Percentiles rank a stretch among this genome's conserved stretches.
These are phyloP conservation scores for Eucalyptus victrix DNA, from an alignment of 345 rosid species.

Conservation along the genomic window DNA sequence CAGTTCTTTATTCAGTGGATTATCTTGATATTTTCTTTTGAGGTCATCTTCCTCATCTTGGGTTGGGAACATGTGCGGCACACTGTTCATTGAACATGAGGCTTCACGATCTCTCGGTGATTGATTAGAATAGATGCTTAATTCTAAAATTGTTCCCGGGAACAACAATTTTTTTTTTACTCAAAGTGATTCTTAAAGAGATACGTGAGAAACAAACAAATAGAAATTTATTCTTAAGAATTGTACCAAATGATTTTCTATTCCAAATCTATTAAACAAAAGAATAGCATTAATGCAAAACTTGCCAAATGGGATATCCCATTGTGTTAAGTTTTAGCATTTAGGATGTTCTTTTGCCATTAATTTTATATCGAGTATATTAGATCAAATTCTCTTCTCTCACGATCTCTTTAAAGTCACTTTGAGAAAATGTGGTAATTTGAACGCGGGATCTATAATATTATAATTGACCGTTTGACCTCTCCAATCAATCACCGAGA, in stretches of 20 bases:
- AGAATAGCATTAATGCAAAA: fast-evolving
- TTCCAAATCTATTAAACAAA: fast-evolving
- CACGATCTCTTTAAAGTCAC: background rate
- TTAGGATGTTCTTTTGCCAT: no score
- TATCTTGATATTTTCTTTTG: background rate
- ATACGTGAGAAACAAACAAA: fast-evolving
- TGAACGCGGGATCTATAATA: background rate
- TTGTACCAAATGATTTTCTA: no score
- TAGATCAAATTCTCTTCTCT: background rate
- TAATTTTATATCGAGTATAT: background rate
- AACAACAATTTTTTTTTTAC: no score
- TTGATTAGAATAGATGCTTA: no score
- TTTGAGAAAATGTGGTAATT: background rate
- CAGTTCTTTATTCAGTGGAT: background rate
- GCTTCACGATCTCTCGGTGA: background rate
- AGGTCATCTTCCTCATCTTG: background rate
- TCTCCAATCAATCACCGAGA: no score
- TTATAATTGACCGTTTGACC: background rate
- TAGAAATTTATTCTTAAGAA: fast-evolving
- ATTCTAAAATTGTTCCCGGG: no score
- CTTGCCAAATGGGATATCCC: no score
- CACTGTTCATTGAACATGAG: background rate
- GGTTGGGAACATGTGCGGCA: background rate
- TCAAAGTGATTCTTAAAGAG: no score
- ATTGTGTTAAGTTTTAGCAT: no score